A percentile compares a stretch with the other conserved stretches of the same genome.
Evolutionary conservation across 179 eudicot genomes (phyloP).

Genomic region (Silene noctiflora): DNA sequence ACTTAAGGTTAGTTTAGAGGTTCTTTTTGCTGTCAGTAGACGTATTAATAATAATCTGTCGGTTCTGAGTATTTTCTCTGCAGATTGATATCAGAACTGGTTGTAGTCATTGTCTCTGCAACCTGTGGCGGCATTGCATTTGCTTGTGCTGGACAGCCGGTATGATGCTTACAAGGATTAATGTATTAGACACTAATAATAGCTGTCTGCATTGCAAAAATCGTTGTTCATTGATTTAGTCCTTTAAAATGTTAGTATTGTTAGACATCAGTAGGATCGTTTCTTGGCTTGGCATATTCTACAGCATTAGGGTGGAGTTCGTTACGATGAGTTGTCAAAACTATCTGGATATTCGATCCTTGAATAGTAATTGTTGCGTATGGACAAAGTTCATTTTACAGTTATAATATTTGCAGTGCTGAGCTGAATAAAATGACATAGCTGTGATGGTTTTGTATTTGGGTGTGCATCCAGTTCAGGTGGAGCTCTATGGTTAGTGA

Average conservation of each 20-base stretch:
- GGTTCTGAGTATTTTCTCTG: conserved; percentile 16
- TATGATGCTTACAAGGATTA: conserved; percentile 23
- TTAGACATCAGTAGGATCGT: neutral
- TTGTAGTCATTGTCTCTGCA: conserved; percentile 92
- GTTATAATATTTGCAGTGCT: too few species aligned
- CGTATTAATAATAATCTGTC: conserved; percentile 4
- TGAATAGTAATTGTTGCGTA: too few species aligned
- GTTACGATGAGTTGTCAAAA: neutral
- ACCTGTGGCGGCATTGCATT: conserved; percentile 90
- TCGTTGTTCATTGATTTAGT: neutral
- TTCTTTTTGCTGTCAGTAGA: conserved; percentile 2
- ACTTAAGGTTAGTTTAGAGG: conserved; percentile 56
- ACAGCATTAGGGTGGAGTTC: neutral
- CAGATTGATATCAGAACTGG: conserved; percentile 95
- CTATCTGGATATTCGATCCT: neutral
- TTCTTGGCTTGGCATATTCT: neutral
- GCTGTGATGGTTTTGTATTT: too few species aligned
- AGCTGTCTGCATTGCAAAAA: neutral
- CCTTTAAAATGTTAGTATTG: neutral
- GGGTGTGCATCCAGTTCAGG: too few species aligned
- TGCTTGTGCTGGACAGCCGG: conserved; percentile 97
- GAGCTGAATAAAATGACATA: too few species aligned
- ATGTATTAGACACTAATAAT: neutral
- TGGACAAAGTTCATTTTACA: too few species aligned
- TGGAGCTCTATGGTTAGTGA: too few species aligned